Base-by-base conservation (phyloP, 805 yeast species). In the Pichia deserticola region DNA sequence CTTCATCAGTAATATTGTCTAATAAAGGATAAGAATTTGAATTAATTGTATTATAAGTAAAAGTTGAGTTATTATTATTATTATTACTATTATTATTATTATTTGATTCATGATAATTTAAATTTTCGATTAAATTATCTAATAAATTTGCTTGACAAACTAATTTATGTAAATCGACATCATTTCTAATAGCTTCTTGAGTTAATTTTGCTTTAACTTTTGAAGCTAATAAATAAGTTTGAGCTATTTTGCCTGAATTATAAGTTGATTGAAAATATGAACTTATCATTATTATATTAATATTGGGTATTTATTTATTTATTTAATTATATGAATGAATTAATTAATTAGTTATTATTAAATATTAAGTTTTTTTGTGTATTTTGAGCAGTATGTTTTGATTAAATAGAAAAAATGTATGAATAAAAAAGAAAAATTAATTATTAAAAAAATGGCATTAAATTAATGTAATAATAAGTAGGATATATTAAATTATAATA, bases 81-180 rank as follows among this genome's bases (percentile, higher is more conserved):
- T 49, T 38, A 53, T 49, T 64, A 9, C n/a, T n/a, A n/a, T 47
- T 47, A 25, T 48, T 48, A 36, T 52, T 52, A 51, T 37, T 42
- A 30, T 47, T 33, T 52, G 65, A 67, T 37, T 52, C 58, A 44
- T 67, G 28, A 6, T 54, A 49, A 48, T 63, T 63, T 36, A 77
- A 66, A 49, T 68, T 68, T 58, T 78, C 86, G 77, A 84, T 81
- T 47, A 84, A 61, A 53, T 70, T 73, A 60, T 84, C 89, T 54
- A 84, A 72, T 70, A 84, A 67, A 62, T 84, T 84, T 25, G 89
- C 89, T 64, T 84, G 89, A 39, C 80, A 74, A 4, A 84, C 87
- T 38, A 84, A 71, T 45, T 71, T 67, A 44, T 86, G 71, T 45
- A 84, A 70, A 48, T 79, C 68, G 34, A 82, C 76, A 57, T 81